phyloP scores from a whole-genome alignment of 495 filamentous ascomycete species.

The Astrothelium macrocarpum region DNA sequence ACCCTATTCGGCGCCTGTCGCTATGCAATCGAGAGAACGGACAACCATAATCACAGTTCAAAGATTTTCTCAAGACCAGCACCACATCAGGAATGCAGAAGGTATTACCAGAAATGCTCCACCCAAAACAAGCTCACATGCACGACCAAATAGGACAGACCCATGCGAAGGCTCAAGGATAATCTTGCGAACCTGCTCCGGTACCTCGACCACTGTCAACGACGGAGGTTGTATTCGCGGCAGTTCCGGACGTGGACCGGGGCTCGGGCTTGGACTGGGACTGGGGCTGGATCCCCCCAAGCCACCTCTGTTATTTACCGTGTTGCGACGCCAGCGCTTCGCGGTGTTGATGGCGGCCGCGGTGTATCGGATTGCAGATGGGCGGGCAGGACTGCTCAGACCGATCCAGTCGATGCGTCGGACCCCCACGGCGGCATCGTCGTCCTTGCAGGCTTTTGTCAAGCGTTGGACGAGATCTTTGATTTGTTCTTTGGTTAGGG shows the following conservation, averaged over 20 bases:
- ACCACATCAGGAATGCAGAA: background rate
- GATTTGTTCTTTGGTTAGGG: background rate
- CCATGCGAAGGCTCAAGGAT: background rate
- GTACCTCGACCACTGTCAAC: background rate
- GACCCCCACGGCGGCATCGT: background rate
- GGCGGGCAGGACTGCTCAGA: background rate
- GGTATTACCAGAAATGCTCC: background rate
- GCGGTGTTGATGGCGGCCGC: background rate
- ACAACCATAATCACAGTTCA: background rate
- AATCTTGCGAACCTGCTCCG: background rate
- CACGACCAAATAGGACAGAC: background rate
- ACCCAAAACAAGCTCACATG: background rate
- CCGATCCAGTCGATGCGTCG: background rate
- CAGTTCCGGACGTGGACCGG: background rate
- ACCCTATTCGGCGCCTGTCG: background rate
- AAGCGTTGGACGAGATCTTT: background rate
- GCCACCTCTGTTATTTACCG: background rate
- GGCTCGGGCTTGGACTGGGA: background rate
- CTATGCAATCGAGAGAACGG: background rate
- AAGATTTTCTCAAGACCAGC: background rate
- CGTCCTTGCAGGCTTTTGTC: background rate
- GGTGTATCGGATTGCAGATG: background rate
- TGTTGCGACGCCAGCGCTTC: background rate
- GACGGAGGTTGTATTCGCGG: background rate
- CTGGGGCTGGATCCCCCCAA: background rate